These are phyloP conservation scores for Umbelopsis sp. DNA, from an alignment of 192 early-diverging fungal species.

Conservation along the genomic window DNA sequence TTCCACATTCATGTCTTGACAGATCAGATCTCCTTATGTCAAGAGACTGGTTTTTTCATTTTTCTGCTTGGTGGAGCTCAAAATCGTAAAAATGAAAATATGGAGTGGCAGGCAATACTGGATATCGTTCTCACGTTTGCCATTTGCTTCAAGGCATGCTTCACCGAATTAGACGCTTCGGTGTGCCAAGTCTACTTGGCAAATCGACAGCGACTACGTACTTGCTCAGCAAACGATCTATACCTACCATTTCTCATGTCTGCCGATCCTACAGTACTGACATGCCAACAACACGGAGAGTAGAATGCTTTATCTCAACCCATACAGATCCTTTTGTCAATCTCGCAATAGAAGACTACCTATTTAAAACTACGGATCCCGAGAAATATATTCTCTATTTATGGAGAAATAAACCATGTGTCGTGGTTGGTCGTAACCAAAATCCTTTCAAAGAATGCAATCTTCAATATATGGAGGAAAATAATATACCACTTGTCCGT, in stretches of 20 bases:
- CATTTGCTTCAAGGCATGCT: too few relatives aligned
- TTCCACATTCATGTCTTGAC: constrained; percentile 4
- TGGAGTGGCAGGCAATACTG: background rate
- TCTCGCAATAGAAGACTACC: constrained; percentile 88
- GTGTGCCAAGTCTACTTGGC: too few relatives aligned
- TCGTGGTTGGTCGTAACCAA: constrained; percentile 97
- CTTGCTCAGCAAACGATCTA: too few relatives aligned
- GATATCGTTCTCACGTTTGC: background rate
- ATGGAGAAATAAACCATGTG: constrained; percentile 85
- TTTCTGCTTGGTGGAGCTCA: background rate
- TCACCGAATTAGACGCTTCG: too few relatives aligned
- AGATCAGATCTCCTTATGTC: background rate
- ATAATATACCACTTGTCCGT: constrained; percentile 81
- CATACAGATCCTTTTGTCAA: constrained; percentile 77
- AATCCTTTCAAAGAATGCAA: constrained; percentile 98
- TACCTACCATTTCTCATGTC: background rate
- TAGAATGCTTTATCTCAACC: constrained; percentile 66
- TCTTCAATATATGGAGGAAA: constrained; percentile 61
- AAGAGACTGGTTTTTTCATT: too few relatives aligned
- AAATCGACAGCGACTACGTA: too few relatives aligned
- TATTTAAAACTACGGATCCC: constrained; percentile 76
- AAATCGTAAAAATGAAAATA: background rate
- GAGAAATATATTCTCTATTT: constrained; percentile 74
- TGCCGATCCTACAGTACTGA: background rate
- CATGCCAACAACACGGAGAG: constrained; percentile 23